Conservation (phyloP, 1,284 basidiomycete genomes). For the Tilletia indica region DNA sequence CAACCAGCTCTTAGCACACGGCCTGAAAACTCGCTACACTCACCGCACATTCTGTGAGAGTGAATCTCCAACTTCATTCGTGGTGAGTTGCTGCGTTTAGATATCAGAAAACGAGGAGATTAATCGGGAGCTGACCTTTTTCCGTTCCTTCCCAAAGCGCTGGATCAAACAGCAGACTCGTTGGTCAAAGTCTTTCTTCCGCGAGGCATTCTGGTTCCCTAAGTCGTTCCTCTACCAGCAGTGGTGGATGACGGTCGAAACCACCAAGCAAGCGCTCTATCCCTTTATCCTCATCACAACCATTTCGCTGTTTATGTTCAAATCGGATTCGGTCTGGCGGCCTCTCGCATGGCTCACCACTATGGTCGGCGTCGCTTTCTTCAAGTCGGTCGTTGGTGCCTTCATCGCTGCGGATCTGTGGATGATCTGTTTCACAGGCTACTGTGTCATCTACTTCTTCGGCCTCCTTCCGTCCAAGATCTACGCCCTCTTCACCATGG, state of each 20-base stretch:
- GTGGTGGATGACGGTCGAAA: conserved; percentile 20
- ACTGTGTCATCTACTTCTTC: conserved; percentile 21
- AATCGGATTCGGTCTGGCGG: background rate
- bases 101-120: too few species aligned
- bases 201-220: conserved; percentile 23
- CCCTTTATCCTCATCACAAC: conserved; percentile 22
- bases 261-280: conserved; percentile 20
- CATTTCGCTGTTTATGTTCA: conserved; percentile 18
- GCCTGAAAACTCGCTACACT: conserved; percentile 19
- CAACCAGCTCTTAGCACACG: conserved; percentile 18
- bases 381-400: conserved; percentile 18
- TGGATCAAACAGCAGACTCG: conserved; percentile 22
- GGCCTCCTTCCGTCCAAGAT: conserved; percentile 21
- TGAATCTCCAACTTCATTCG: conserved; percentile 17
- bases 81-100: background rate
- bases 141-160: background rate
- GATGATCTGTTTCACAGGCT: conserved; percentile 18
- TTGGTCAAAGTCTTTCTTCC: conserved; percentile 23
- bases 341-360: conserved; percentile 18
- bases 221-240: conserved; percentile 13
- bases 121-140: background rate
- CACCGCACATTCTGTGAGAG: conserved; percentile 21
- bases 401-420: conserved; percentile 19
- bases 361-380: conserved; percentile 21
- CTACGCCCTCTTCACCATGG: conserved; percentile 20